Evolutionary conservation across 1,284 basidiomycete genomes (phyloP), one percentile per base, ranked within the genome.

Genomic region (Ceratobasidium sp.): DNA sequence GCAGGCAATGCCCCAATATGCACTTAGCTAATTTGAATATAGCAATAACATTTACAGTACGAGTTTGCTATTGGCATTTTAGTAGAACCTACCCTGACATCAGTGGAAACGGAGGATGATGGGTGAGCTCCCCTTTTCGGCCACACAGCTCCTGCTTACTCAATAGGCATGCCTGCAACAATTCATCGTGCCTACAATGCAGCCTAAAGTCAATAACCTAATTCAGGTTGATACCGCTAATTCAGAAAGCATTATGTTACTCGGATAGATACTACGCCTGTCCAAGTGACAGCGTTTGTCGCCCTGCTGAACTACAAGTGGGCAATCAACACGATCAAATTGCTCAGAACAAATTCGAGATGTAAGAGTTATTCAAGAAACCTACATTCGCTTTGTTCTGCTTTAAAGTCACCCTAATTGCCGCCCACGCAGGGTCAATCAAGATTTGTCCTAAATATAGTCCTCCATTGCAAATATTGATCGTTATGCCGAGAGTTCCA

Each of bases 1-100:
- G 6, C 37, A 71, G 68, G 26, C 68, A 39, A 31, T 71, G 68
- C 28, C 68, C 53, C 47, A 56, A 56, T 20, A 71, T 71, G 68
- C 68, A 71, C 26, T n/a, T 60, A 20, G 68, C 68, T n/a, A 71
- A 71, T 39, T 58, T 56, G 2, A 71, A 71, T 28, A 5, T 71
- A 26, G 20, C 47, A 11, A 71, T 71, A 4, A 28, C 39, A 15
- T 26, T 71, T n/a, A n/a, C n/a, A n/a, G n/a, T 20, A 37, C 68
- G 11, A 28, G 60, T 45, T 58, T 71, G n/a, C 49, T 71, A 20
- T 17, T 56, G 26, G 53, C 53, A 56, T 56, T 56, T 28, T 61
- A 20, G 58, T 61, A 20, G 58, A 61, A 20, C 58, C 58, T 5
- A 37, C 31, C 26, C 4, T 61, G 20, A 39, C 58, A 8, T 23